Conservation (phyloP, 108 stramenopile genomes). For the Fistulifera solaris region DNA sequence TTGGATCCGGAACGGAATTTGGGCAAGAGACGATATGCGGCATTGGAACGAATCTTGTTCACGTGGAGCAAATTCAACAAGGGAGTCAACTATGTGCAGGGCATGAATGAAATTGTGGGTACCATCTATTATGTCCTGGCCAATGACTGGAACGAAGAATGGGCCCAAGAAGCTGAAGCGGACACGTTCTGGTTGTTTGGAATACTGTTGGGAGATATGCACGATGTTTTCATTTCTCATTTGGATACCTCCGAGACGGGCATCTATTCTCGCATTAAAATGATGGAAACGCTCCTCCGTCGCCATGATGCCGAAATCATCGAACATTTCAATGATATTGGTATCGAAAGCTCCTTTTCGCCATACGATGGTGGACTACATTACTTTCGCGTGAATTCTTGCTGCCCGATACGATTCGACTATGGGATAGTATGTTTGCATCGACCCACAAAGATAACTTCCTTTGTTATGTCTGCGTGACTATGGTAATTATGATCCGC, state of each 20-base stretch:
- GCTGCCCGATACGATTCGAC: constrained; percentile 91
- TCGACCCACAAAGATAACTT: constrained; percentile 86
- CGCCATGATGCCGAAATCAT: constrained; percentile 83
- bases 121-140: constrained; percentile 90
- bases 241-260: constrained; percentile 80
- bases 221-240: constrained; percentile 83
- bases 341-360: constrained; percentile 80
- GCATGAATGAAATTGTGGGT: constrained; percentile 96
- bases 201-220: constrained; percentile 77
- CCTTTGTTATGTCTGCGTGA: constrained; percentile 83
- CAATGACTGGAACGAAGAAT: constrained; percentile 55
- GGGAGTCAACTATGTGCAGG: constrained; percentile 91
- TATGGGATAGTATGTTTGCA: constrained; percentile 96
- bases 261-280: constrained; percentile 78
- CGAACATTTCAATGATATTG: constrained; percentile 72
- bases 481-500: constrained; percentile 86
- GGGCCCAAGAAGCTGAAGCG: constrained; percentile 80
- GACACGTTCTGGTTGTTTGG: constrained; percentile 91
- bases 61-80: constrained; percentile 93
- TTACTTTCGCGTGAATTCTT: constrained; percentile 92
- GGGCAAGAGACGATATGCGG: constrained; percentile 73
- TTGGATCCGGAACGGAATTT: constrained; percentile 56
- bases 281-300: constrained; percentile 61
- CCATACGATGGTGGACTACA: constrained; percentile 94
- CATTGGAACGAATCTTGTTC: constrained; percentile 85